Conservation (phyloP, 768 basidiomycete species). For the Lactarius quietus region DNA sequence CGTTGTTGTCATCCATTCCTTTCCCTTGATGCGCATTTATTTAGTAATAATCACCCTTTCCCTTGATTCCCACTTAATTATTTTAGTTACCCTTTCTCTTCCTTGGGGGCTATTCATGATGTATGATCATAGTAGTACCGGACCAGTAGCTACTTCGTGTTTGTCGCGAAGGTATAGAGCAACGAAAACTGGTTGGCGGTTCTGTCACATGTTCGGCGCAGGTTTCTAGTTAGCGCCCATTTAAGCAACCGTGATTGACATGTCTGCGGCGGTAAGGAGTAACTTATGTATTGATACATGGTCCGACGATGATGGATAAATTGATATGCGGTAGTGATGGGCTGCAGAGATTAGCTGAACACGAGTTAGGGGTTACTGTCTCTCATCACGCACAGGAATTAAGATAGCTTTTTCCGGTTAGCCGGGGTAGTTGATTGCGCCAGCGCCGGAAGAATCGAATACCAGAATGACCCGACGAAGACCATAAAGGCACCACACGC, state of each 20-base stretch:
- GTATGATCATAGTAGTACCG: slow-evolving; percentile 16
- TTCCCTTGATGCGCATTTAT: slow-evolving; percentile 24
- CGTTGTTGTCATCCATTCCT: neutral
- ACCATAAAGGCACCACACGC: slow-evolving; percentile 71
- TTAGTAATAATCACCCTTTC: slow-evolving; percentile 10
- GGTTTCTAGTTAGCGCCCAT: neutral
- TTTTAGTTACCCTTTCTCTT: slow-evolving; percentile 10
- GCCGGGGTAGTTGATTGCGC: slow-evolving; percentile 5
- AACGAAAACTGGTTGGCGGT: slow-evolving; percentile 17
- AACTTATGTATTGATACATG: neutral
- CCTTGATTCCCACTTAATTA: slow-evolving; percentile 5
- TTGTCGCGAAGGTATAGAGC: slow-evolving; percentile 26
- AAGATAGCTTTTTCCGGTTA: slow-evolving; percentile 2
- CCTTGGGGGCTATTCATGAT: slow-evolving; percentile 34
- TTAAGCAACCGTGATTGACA: neutral
- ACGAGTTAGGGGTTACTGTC: neutral
- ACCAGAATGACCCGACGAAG: slow-evolving; percentile 61
- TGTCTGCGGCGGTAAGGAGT: neutral
- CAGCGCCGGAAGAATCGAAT: slow-evolving; percentile 33
- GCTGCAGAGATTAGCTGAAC: neutral
- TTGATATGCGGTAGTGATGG: neutral
- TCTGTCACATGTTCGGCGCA: neutral
- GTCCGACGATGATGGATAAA: neutral
- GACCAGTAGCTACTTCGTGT: slow-evolving; percentile 7
- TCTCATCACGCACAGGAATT: neutral